Conservation (phyloP, 108 stramenopile species). For the Stephanodiscus minutulus region DNA sequence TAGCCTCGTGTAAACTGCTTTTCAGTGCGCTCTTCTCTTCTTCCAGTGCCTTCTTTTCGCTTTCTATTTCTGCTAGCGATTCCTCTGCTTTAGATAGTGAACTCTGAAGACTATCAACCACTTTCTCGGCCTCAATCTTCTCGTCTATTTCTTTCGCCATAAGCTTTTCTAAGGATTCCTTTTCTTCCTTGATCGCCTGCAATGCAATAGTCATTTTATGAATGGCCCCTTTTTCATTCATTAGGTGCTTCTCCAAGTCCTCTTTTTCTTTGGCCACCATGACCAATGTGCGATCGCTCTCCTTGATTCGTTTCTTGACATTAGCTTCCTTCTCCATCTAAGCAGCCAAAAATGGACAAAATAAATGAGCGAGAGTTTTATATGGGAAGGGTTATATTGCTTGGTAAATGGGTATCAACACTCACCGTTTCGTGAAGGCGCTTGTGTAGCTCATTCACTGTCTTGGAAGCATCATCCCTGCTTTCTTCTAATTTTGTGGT, state of each 20-base stretch:
- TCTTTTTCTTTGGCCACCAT: neutral
- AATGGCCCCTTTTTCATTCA: neutral
- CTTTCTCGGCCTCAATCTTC: too few relatives aligned
- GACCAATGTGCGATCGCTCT: neutral
- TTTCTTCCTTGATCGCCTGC: neutral
- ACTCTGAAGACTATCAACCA: neutral
- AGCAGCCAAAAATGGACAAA: neutral
- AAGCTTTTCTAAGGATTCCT: neutral
- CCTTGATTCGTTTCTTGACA: neutral
- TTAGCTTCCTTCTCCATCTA: constrained; percentile 3
- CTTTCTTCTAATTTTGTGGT: neutral
- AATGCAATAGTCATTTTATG: neutral
- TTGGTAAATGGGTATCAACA: neutral
- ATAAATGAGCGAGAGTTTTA: neutral
- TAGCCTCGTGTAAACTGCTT: neutral
- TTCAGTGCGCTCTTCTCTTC: neutral
- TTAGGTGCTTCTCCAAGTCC: neutral
- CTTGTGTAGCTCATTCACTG: neutral
- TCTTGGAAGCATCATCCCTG: neutral
- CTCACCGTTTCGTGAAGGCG: constrained; percentile 5
- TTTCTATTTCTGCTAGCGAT: neutral
- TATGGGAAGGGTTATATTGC: neutral
- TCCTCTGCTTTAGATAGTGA: neutral
- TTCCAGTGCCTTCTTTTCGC: neutral
- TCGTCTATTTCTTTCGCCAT: too few relatives aligned